Conservation (phyloP, 2,329 filamentous ascomycete species). For the Aspergillus novoparasiticus region DNA sequence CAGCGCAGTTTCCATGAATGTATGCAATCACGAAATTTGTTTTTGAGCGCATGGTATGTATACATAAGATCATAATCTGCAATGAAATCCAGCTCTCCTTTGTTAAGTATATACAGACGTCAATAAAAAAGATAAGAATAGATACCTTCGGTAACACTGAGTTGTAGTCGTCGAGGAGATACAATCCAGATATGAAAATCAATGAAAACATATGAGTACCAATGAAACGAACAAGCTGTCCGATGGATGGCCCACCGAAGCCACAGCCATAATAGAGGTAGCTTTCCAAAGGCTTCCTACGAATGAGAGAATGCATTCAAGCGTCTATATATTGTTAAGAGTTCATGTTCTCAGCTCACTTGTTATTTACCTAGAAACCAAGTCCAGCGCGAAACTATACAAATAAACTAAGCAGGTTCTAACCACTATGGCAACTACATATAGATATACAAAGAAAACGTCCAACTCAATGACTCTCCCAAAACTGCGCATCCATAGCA, state of each 20-base stretch:
- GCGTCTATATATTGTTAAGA: background rate
- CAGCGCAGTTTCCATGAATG: background rate
- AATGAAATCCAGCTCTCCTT: background rate
- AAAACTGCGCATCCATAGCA: conserved; percentile 78
- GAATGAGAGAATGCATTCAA: background rate
- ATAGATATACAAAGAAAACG: background rate
- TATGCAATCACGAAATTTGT: background rate
- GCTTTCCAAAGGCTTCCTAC: background rate
- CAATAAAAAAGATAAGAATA: background rate
- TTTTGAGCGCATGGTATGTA: background rate
- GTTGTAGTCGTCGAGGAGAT: background rate
- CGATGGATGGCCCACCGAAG: no score
- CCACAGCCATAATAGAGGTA: background rate
- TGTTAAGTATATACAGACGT: background rate
- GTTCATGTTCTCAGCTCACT: background rate
- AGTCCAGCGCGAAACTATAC: background rate
- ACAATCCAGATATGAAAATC: background rate
- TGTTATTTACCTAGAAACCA: background rate
- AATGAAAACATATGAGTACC: background rate
- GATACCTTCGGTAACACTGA: background rate
- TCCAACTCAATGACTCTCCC: conserved; percentile 68
- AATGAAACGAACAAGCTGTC: background rate
- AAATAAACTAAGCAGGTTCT: background rate
- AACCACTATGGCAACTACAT: background rate
- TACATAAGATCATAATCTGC: background rate